These are phyloP conservation scores for Neurospora pannonica DNA, from an alignment of 495 filamentous ascomycete genomes.

Conservation along the genomic window DNA sequence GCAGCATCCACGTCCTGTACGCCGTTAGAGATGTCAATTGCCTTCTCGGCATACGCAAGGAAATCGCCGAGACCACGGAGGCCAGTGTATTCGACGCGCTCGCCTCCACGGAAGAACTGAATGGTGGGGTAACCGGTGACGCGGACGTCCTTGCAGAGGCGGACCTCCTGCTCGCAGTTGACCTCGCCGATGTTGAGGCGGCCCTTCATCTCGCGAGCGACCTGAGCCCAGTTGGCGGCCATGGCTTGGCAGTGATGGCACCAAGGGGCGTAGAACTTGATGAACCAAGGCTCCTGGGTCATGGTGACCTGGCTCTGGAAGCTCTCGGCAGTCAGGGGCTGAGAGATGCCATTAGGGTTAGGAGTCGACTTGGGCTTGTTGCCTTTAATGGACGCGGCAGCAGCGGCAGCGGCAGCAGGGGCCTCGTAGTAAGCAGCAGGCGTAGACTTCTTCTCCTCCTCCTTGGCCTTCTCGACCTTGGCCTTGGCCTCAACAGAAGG, in stretches of 20 bases:
- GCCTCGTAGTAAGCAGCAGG: neutral
- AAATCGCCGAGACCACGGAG: conserved; percentile 89
- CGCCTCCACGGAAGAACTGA: conserved; percentile 85
- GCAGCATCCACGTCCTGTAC: conserved; percentile 70
- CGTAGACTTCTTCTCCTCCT: neutral
- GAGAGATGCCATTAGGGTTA: conserved; percentile 65
- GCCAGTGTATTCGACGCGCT: conserved; percentile 86
- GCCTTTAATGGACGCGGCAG: neutral
- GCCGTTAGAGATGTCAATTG: conserved; percentile 64
- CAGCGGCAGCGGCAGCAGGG: neutral
- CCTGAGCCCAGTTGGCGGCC: conserved; percentile 79
- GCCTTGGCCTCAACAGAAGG: conserved; percentile 12
- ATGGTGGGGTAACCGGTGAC: conserved; percentile 78
- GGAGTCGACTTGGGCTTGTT: conserved; percentile 44
- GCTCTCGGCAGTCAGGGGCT: conserved; percentile 68
- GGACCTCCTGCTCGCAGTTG: conserved; percentile 76
- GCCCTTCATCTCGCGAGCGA: conserved; percentile 81
- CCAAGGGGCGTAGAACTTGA: conserved; percentile 98
- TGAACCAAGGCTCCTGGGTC: conserved; percentile 88
- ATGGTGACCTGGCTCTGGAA: conserved; percentile 82
- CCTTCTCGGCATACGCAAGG: conserved; percentile 75
- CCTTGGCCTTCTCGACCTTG: conserved; percentile 1
- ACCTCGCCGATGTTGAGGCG: conserved; percentile 89
- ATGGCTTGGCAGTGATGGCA: conserved; percentile 90
- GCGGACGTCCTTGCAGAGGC: conserved; percentile 81